Evolutionary conservation across 2,329 filamentous ascomycete genomes (phyloP).

Genomic region (Arthrobotrys entomopaga): DNA sequence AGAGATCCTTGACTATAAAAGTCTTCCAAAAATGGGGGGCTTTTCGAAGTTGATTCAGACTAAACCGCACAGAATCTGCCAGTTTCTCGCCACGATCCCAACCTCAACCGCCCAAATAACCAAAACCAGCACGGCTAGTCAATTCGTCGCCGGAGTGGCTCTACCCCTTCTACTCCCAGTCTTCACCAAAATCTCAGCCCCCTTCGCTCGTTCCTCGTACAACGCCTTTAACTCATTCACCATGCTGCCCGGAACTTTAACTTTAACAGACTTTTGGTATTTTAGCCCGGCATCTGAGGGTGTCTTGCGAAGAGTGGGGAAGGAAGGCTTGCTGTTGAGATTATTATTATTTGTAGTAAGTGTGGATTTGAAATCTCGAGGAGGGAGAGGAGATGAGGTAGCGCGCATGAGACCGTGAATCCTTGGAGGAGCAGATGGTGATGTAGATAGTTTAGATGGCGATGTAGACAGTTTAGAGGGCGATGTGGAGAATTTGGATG

Average conservation of each 20-base stretch:
- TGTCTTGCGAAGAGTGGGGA: constrained; percentile 45
- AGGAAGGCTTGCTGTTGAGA: constrained; percentile 29
- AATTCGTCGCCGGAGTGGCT: constrained; percentile 40
- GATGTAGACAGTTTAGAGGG: constrained; percentile 7
- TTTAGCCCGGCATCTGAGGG: constrained; percentile 41
- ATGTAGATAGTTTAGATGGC: constrained; percentile 44
- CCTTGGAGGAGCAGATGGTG: constrained; percentile 16
- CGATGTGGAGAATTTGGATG: constrained; percentile 44
- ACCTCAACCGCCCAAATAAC: constrained; percentile 43
- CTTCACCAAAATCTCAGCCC: constrained; percentile 57
- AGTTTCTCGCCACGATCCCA: constrained; percentile 25
- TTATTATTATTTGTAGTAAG: constrained; percentile 27
- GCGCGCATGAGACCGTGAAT: constrained; percentile 48
- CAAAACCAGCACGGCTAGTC: constrained; percentile 48
- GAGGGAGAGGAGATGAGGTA: constrained; percentile 41
- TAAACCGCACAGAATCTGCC: constrained; percentile 13
- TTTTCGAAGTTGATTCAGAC: too few species aligned
- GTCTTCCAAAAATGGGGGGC: too few species aligned
- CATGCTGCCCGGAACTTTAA: constrained; percentile 47
- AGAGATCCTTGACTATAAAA: too few species aligned
- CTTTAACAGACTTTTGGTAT: constrained; percentile 45
- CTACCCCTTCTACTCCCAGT: constrained; percentile 56
- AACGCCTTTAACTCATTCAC: constrained; percentile 57
- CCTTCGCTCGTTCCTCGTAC: constrained; percentile 58
- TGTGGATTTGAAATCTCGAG: constrained; percentile 42